These are phyloP conservation scores for Lipomyces yamanashiensis DNA, from an alignment of 805 yeast genomes.

Conservation along the genomic window DNA sequence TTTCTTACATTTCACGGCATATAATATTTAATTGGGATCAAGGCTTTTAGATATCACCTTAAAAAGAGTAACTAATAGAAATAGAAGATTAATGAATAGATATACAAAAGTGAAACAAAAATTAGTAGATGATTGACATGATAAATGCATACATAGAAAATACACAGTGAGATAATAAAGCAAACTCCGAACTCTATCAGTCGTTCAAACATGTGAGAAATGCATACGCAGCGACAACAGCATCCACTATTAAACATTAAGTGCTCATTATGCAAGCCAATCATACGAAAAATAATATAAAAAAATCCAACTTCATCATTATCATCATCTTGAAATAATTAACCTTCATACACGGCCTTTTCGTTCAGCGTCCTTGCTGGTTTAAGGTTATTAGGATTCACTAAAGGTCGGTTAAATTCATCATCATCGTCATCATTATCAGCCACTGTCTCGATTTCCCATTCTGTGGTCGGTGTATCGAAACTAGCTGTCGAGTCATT, in stretches of 20 bases:
- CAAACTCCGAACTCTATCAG: no score
- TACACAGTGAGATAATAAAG: no score
- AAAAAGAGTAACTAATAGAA: no score
- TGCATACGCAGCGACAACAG: background rate
- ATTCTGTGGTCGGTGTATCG: slow-evolving; percentile 20
- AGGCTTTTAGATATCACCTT: no score
- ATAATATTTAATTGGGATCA: no score
- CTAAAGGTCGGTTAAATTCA: slow-evolving; percentile 23
- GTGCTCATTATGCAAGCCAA: background rate
- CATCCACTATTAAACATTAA: background rate
- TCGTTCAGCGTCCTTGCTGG: slow-evolving; percentile 2
- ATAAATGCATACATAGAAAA: no score
- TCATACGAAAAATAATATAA: background rate
- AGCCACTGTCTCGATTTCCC: slow-evolving; percentile 35
- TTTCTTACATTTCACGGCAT: background rate
- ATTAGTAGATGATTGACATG: no score
- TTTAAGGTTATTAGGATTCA: background rate
- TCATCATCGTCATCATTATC: slow-evolving; percentile 28
- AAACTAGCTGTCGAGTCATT: slow-evolving; percentile 13
- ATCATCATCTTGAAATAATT: background rate
- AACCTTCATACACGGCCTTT: slow-evolving; percentile 2
- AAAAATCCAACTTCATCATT: background rate
- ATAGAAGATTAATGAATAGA: no score
- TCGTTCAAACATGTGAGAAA: background rate
- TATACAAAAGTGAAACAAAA: no score